Percentiles rank a stretch among this genome's conserved stretches.
These are phyloP conservation scores for Hysterangium stoloniferum DNA, from an alignment of 768 basidiomycete species.

Conservation along the genomic window DNA sequence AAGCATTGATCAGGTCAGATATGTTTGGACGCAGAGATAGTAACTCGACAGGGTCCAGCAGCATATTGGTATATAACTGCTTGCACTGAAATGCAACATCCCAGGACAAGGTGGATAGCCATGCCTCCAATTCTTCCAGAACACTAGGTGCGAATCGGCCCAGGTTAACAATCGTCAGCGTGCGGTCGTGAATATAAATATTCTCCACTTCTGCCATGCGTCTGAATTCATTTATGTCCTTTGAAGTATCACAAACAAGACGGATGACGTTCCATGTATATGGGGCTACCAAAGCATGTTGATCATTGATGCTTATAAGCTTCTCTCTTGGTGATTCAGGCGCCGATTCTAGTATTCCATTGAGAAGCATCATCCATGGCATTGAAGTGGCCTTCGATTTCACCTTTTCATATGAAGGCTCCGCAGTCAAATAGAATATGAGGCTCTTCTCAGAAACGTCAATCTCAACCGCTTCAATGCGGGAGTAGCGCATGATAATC, in stretches of 20 bases:
- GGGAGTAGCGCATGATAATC: neutral
- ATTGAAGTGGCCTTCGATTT: too few species aligned
- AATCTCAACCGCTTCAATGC: neutral
- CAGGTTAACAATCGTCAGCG: slow-evolving; percentile 27
- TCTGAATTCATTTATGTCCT: neutral
- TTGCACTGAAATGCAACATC: slow-evolving; percentile 53
- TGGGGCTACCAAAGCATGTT: neutral
- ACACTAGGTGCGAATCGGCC: slow-evolving; percentile 35
- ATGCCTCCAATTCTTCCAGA: slow-evolving; percentile 25
- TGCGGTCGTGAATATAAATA: neutral
- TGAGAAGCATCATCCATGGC: too few species aligned
- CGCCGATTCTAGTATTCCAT: too few species aligned
- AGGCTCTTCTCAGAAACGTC: too few species aligned
- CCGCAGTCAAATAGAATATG: neutral
- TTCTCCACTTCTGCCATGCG: neutral
- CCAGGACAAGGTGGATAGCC: slow-evolving; percentile 36
- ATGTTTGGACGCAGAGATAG: slow-evolving; percentile 33
- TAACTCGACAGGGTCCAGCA: slow-evolving; percentile 45
- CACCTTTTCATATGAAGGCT: neutral
- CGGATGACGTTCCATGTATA: neutral
- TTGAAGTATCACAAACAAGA: neutral
- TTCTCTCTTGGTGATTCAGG: neutral
- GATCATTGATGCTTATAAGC: neutral
- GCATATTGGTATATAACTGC: slow-evolving; percentile 26
- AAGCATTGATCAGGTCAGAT: slow-evolving; percentile 19